Evolutionary conservation across 1,139 yeast species (phyloP).

Genomic region (Yamadazyma diospyri): DNA sequence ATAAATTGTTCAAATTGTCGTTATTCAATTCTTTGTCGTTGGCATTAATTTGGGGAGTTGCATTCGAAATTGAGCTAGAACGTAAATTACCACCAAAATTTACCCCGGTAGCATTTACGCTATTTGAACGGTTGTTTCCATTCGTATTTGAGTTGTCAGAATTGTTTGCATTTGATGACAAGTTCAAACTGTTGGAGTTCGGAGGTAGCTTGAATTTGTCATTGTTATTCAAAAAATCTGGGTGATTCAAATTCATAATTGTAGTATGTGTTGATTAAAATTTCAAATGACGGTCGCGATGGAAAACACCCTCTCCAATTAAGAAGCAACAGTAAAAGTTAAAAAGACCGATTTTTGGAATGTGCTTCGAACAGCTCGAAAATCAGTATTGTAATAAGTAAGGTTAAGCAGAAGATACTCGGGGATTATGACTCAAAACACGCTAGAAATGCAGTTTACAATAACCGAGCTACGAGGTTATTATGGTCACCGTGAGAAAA

Average conservation of each 20-base stretch:
- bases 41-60: neutral
- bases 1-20: conserved; percentile 13
- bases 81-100: neutral
- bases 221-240: conserved; percentile 28
- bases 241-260: conserved; percentile 34
- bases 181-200: conserved; percentile 9
- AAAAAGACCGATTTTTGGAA: too few relatives aligned
- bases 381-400: too few relatives aligned
- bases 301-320: too few relatives aligned
- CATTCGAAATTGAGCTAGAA: neutral
- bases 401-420: too few relatives aligned
- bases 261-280: conserved; percentile 2
- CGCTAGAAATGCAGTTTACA: too few relatives aligned
- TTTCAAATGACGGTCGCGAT: conserved; percentile 6
- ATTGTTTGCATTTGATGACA: neutral
- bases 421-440: too few relatives aligned
- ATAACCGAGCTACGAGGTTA: too few relatives aligned
- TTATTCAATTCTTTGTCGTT: neutral
- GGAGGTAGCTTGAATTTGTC: conserved; percentile 14
- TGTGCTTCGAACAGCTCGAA: too few relatives aligned
- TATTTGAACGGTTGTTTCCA: neutral
- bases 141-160: neutral
- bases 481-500: too few relatives aligned
- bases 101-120: neutral
- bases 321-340: too few relatives aligned